phyloP scores from a whole-genome alignment of 768 basidiomycete species.

The Russula sp. region DNA sequence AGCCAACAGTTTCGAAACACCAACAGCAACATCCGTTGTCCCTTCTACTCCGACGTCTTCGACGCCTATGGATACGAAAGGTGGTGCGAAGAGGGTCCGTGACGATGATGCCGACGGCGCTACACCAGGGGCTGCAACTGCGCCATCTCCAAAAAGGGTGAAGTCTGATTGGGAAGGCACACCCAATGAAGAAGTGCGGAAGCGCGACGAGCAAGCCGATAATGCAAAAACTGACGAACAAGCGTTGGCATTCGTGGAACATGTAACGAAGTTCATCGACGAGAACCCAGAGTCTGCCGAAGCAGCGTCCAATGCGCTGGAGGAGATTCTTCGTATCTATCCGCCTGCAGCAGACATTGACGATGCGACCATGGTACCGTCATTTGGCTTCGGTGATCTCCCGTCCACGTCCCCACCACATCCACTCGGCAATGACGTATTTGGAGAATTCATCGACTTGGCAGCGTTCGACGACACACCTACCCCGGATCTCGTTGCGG shows the following conservation, averaged over 20 bases:
- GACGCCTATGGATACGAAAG: constrained; percentile 23
- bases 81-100: constrained; percentile 44
- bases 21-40: constrained; percentile 16
- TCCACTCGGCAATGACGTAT: constrained; percentile 39
- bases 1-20: constrained; percentile 18
- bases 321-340: constrained; percentile 56
- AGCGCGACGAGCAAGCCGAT: constrained; percentile 23
- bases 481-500: constrained; percentile 66
- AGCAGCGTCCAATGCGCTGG: constrained; percentile 52
- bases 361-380: constrained; percentile 30
- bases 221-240: constrained; percentile 62
- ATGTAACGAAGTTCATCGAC: constrained; percentile 59
- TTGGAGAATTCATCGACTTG: constrained; percentile 64
- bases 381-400: constrained; percentile 29
- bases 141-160: constrained; percentile 64
- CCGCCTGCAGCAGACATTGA: constrained; percentile 36
- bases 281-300: constrained; percentile 35
- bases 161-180: constrained; percentile 70
- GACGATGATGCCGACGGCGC: constrained; percentile 38
- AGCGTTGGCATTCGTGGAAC: constrained; percentile 53
- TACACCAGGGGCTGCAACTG: constrained; percentile 33
- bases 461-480: constrained; percentile 53
- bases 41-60: constrained; percentile 14
- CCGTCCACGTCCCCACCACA: constrained; percentile 26
- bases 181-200: constrained; percentile 39